These are phyloP conservation scores for Umbelopsis sp. DNA, from an alignment of 371 early-diverging fungal species.

Conservation along the genomic window DNA sequence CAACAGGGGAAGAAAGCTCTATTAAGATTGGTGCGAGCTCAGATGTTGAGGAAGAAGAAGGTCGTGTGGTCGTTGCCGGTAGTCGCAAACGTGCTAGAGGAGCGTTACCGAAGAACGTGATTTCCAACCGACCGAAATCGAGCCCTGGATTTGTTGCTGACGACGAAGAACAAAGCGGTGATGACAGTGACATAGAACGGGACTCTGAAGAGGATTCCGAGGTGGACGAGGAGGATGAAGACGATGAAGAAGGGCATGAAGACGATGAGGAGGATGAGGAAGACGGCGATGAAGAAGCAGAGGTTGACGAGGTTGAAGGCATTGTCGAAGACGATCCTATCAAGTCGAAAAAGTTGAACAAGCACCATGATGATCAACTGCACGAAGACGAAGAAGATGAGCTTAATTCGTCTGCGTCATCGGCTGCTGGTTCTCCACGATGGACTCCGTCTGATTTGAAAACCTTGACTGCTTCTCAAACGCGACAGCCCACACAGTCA, in stretches of 20 bases:
- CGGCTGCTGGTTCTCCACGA: constrained; percentile 30
- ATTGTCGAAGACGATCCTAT: constrained; percentile 36
- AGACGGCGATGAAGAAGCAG: constrained; percentile 32
- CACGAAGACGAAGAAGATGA: constrained; percentile 42
- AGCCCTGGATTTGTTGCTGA: constrained; percentile 13
- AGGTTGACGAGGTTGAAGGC: constrained; percentile 30
- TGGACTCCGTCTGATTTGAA: neutral
- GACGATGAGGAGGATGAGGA: constrained; percentile 14
- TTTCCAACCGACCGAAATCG: constrained; percentile 9
- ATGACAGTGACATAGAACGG: constrained; percentile 6
- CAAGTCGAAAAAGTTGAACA: neutral
- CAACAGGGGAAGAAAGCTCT: constrained; percentile 17
- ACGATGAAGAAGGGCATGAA: constrained; percentile 4
- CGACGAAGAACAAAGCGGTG: constrained; percentile 11
- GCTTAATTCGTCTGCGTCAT: constrained; percentile 37
- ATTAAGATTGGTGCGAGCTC: neutral
- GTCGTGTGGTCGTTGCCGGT: constrained; percentile 2
- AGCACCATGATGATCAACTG: neutral
- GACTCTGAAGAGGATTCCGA: constrained; percentile 10
- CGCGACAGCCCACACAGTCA: no score
- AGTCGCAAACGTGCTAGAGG: constrained; percentile 14
- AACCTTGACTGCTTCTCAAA: neutral
- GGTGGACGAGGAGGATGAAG: constrained; percentile 6
- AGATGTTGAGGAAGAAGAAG: constrained; percentile 14
- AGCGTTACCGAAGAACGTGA: constrained; percentile 16